These are phyloP conservation scores for Leccinum disarticulatum DNA, from an alignment of 768 basidiomycete genomes.

Conservation along the genomic window DNA sequence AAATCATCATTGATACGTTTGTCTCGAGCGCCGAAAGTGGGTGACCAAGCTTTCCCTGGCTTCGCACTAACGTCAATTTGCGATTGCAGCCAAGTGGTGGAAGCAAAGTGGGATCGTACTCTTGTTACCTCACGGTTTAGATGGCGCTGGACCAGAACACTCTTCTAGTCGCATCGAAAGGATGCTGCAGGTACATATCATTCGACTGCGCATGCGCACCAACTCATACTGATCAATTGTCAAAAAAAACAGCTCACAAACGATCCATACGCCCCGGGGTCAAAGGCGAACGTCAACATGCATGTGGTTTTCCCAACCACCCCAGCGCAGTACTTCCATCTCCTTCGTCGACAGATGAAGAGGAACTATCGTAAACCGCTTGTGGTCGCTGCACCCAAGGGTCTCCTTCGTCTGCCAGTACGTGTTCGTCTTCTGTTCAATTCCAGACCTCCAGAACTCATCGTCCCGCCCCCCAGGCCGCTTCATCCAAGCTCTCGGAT, in stretches of 20 bases:
- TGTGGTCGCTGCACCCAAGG: slow-evolving; percentile 83
- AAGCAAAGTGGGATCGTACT: slow-evolving; percentile 88
- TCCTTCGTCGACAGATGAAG: slow-evolving; percentile 81
- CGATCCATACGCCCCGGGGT: slow-evolving; percentile 48
- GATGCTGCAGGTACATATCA: slow-evolving; percentile 70
- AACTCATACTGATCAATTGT: background rate
- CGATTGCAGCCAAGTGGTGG: slow-evolving; percentile 80
- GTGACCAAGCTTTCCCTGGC: slow-evolving; percentile 20
- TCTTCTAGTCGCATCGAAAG: slow-evolving; percentile 87
- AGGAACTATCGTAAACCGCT: slow-evolving; percentile 87
- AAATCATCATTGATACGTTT: slow-evolving; percentile 89
- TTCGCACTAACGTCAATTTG: background rate
- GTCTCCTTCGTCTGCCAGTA: slow-evolving; percentile 74
- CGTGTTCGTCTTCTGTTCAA: slow-evolving; percentile 23
- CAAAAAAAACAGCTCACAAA: slow-evolving; percentile 65
- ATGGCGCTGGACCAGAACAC: slow-evolving; percentile 93
- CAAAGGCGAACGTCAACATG: slow-evolving; percentile 67
- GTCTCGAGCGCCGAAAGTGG: slow-evolving; percentile 80
- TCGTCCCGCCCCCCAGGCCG: slow-evolving; percentile 48
- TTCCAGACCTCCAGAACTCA: background rate
- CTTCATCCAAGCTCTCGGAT: slow-evolving; percentile 65
- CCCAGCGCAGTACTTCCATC: slow-evolving; percentile 90
- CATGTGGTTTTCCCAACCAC: slow-evolving; percentile 86
- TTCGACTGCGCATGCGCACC: background rate
- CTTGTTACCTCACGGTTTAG: slow-evolving; percentile 85